These are phyloP conservation scores for Corchorus capsularis DNA, from an alignment of 345 rosid genomes.

Conservation along the genomic window DNA sequence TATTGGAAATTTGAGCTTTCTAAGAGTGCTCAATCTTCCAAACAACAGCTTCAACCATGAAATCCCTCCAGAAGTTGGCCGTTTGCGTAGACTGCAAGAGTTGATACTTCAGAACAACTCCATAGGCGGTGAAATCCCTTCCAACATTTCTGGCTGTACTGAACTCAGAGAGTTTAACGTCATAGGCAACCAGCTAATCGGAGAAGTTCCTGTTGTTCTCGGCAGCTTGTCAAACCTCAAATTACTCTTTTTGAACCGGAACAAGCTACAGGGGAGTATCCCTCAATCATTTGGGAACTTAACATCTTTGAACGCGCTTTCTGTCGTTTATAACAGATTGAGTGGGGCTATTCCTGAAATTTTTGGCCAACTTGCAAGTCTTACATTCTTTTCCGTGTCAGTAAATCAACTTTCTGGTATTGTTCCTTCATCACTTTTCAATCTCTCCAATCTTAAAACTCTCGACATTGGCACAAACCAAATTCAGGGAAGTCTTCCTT, in stretches of 20 bases:
- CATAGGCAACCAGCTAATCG: not conserved
- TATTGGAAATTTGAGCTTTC: slow-evolving; percentile 16
- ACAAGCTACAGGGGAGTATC: not conserved
- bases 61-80: not conserved
- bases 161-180: not conserved
- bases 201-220: not conserved
- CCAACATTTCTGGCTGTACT: slow-evolving; percentile 8
- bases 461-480: not conserved
- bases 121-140: not conserved
- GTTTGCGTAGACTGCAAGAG: too few species aligned
- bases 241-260: not conserved
- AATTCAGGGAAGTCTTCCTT: not conserved
- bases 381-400: not conserved
- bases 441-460: not conserved
- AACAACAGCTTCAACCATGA: not conserved
- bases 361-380: slow-evolving; percentile 8
- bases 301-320: not conserved
- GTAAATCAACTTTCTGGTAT: not conserved
- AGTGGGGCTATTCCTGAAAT: slow-evolving; percentile 25
- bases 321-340: not conserved
- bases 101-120: not conserved
- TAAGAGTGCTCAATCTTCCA: slow-evolving; percentile 17
- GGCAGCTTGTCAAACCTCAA: not conserved
- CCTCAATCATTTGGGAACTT: slow-evolving; percentile 3
- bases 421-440: slow-evolving; percentile 23